Evolutionary conservation across 2,329 filamentous ascomycete genomes (phyloP).

Genomic region (Neofusicoccum sp.): DNA sequence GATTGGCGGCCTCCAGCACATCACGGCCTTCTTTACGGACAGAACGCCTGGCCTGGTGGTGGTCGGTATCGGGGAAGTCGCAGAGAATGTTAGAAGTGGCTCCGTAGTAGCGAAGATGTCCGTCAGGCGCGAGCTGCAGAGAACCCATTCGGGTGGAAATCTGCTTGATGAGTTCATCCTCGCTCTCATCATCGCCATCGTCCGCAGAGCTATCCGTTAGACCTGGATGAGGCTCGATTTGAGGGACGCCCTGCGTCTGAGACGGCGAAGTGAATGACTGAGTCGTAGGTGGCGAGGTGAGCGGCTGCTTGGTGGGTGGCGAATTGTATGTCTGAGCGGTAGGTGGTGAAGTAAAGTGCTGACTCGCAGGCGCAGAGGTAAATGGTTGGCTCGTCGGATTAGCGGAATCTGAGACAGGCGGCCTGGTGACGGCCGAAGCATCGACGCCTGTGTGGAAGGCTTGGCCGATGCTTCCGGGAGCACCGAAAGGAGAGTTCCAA

Average conservation of each 20-base stretch:
- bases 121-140: constrained; percentile 19
- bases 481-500: constrained; percentile 1
- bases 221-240: constrained; percentile 11
- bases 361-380: constrained; percentile 2
- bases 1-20: constrained; percentile 43
- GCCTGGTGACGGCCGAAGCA: constrained; percentile 7
- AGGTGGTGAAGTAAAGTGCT: constrained; percentile 2
- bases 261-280: constrained; percentile 5
- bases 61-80: constrained; percentile 22
- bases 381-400: constrained; percentile 6
- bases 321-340: constrained; percentile 10
- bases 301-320: not conserved
- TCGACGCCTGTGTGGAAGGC: constrained; percentile 15
- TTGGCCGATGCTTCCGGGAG: not conserved
- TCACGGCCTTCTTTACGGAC: constrained; percentile 18
- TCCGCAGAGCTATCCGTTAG: constrained; percentile 15
- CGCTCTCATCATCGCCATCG: constrained; percentile 21
- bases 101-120: constrained; percentile 21
- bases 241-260: constrained; percentile 10
- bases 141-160: constrained; percentile 21
- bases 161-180: constrained; percentile 21
- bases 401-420: constrained; percentile 1
- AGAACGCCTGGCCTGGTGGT: constrained; percentile 8
- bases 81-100: constrained; percentile 21
- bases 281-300: constrained; percentile 12